A percentile compares a stretch with the other conserved stretches of the same genome.
Evolutionary conservation across 2,329 filamentous ascomycete species (phyloP).

Genomic region (Botrytis squamosa): DNA sequence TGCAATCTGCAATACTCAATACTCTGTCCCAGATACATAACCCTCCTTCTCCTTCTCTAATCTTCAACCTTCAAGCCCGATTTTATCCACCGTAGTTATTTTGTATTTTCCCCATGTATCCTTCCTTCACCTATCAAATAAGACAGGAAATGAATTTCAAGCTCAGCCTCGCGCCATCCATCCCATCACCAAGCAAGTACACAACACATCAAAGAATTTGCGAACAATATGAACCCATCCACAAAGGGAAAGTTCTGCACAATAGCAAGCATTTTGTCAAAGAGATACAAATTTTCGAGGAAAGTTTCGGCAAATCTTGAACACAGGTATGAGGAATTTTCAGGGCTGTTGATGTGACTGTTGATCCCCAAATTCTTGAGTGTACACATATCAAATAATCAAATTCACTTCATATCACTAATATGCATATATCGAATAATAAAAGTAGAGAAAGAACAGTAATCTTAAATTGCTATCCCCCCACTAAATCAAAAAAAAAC

Average conservation of each 20-base stretch:
- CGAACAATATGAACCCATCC: not conserved
- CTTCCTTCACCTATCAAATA: not conserved
- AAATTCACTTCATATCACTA: not conserved
- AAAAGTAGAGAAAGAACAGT: slow-evolving; percentile 6
- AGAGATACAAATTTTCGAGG: not conserved
- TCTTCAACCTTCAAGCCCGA: not conserved
- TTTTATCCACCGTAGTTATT: not conserved
- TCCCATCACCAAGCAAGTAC: not conserved
- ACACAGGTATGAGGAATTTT: not conserved
- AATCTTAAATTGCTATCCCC: slow-evolving; percentile 1
- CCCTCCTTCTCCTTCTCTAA: not conserved
- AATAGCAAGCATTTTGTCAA: not conserved
- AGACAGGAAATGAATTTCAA: not conserved
- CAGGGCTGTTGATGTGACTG: not conserved
- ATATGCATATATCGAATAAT: not conserved
- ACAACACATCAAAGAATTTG: not conserved
- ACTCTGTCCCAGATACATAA: not conserved
- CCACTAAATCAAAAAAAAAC: slow-evolving; percentile 14
- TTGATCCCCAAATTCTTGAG: not conserved
- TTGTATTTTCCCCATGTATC: not conserved
- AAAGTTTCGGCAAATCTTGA: not conserved
- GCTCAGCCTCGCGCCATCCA: not conserved
- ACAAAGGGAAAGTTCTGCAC: not conserved
- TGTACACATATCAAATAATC: not conserved
- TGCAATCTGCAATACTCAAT: not conserved